Evolutionary conservation across 2,329 filamentous ascomycete species (phyloP), one percentile per base, ranked within the genome.

Genomic region (Coleophoma eucalyptorum): DNA sequence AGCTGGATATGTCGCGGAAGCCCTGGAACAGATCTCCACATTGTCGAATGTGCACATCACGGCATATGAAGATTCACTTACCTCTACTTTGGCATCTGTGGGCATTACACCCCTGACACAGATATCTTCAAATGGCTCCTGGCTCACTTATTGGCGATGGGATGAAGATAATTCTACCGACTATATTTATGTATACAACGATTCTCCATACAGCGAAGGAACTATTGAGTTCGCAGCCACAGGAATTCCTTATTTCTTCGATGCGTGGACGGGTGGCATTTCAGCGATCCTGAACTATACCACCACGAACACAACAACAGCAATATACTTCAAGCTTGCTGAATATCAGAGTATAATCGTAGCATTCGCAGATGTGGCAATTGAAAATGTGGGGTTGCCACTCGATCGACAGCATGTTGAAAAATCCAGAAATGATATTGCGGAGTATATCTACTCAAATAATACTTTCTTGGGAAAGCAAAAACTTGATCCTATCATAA

Each of bases 181-280:
- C 26, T 75, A 73, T 51, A 59, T 69, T 8, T 74, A 62, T 50
- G 48, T 76, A 10, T 74, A 70, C 61, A 72, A 72, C 50, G 69
- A 73, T 50, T 63, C 58, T 13, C 21, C 53, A 38, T 58, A 54
- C 1, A 46, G 52, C 33, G 37, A 54, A 48, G 66, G 65, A 5
- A 55, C 45, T 10, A 56, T 71, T 32, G 56, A 54, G 2, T 65
- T 72, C 37, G 53, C 56, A 16, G 62, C 55, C 12, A 66, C 57
- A 15, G 64, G 61, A 20, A 59, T 54, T 5, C 72, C 72, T 4
- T 71, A 68, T 53, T 32, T 62, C 31, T 68, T 69, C 47, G 62
- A 77, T 55, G 68, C 71, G 4, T 77, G 72, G 69, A 72, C 70
- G 1, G 74, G 73, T 7, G 56, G 61, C 5, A 48, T 61, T 21